Conservation (phyloP, 257 asterid species). For the Fraxinus excelsior region DNA sequence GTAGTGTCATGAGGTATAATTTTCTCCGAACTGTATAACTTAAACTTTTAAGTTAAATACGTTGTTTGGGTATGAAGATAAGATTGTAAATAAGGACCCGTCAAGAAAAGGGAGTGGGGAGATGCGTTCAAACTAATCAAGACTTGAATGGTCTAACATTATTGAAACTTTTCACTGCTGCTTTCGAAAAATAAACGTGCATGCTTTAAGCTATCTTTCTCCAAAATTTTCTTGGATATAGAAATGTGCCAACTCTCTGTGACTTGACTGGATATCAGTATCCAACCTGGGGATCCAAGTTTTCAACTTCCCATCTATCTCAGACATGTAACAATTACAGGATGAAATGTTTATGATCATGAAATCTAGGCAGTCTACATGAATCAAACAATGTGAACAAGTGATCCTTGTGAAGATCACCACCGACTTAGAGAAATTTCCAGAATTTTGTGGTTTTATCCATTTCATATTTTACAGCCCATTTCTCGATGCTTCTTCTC, state of each 20-base stretch:
- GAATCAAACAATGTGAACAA: neutral
- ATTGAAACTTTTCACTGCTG: neutral
- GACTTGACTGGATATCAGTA: neutral
- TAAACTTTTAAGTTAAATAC: neutral
- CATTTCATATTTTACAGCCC: too few species aligned
- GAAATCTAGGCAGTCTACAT: neutral
- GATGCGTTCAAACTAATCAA: neutral
- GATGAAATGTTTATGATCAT: neutral
- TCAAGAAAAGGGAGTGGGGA: neutral
- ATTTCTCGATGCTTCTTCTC: too few species aligned
- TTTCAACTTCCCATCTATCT: neutral
- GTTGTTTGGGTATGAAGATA: neutral
- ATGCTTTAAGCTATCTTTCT: neutral
- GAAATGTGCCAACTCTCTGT: neutral
- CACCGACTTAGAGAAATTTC: too few species aligned
- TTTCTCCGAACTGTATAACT: neutral
- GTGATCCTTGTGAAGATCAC: neutral
- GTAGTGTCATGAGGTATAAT: neutral
- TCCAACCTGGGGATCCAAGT: neutral
- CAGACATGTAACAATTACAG: neutral
- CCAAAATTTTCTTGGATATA: neutral
- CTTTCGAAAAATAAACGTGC: neutral
- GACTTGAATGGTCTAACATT: neutral
- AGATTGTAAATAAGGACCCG: neutral
- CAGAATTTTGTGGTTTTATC: too few species aligned